Base-by-base conservation (phyloP, 345 rosid species). In the Lepidium didymum region DNA sequence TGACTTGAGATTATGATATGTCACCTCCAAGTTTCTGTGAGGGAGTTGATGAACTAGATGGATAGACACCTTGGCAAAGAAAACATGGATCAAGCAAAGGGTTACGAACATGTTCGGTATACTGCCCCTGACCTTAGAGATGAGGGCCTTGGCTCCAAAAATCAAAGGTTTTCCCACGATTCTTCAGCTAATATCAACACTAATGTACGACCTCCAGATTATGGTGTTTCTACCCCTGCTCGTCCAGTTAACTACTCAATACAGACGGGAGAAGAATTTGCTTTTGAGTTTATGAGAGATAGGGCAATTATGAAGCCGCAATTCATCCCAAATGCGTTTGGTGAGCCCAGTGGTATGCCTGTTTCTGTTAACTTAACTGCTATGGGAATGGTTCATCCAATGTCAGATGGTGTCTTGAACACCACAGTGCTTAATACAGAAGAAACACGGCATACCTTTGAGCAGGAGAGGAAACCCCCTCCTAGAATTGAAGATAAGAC, bases 211-310 rank as follows among this genome's bases (percentile, higher is more conserved):
- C 78, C 78, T 46, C 78, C 78, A 55, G 78, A 75, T 47, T 75
- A 69, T 69, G 61, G 27, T 69, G 25, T 56, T 46, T 8, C 64
- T 8, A 21, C 70, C 60, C 74, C 69, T 68, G 45, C 74, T 69
- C 74, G 74, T 37, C 78, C 78, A 15, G 78, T 75, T 3, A 75
- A 75, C 68, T 75, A 69, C 78, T 75, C 78, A 14, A 75, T 75
- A 45, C 78, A 75, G 66, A 75, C 78, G 1, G 78, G 78, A 62
- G 78, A 75, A 75, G 78, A 75, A 41, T 75, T 75, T 69, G 74
- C 74, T 44, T 69, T 75, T 55, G 78, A 75, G 55, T 75, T 75
- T 56, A 75, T 75, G 75, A 56, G 74, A 74, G 73, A 74, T 45
- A 60, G 78, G 51, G 73, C 36, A 3, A 36, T 60, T 69, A 47